Evolutionary conservation across 208 protist genomes (phyloP), one percentile per base, ranked within the genome.

Genomic region (Strigomonas culicis): DNA sequence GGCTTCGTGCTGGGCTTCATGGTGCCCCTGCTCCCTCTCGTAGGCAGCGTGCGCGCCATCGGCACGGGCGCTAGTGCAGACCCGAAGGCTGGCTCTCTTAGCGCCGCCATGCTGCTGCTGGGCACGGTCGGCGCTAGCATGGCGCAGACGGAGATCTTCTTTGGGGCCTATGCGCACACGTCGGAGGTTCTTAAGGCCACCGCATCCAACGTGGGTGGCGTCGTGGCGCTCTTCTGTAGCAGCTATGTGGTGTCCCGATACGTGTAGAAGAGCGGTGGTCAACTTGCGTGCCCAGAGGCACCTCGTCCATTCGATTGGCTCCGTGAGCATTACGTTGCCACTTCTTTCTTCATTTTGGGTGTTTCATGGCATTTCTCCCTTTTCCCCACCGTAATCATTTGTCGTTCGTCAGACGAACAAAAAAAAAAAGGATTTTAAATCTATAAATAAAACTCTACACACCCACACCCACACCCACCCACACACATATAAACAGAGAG

Each of bases 131-230:
- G 63, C 34, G 55, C 61, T 6, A 76, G 70, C 21, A 55, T 75
- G 2, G 72, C 89, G 21, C 79, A 92, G 62, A 84, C 82, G 22
- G 83, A 90, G 63, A 75, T 94, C 1, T 92, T 90, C 66, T 92
- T 84, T 60, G 88, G 88, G 8, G 77, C 84, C 11, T 94, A 94
- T 76, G 68, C 80, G 39, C 76, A 75, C 34, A 21, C 52, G 1
- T 44, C 63, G 11, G 74, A 72, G 22, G 41, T 78, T 21, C 17
- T 79, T 8, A 74, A 74, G 28, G 63, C 77, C 0, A 67, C 68
- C 21, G 31, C 73, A 6, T 70, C 66, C 11, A 90, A 89, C 60
- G 49, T 77, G 0, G 63, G 53, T 1, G 80, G 74, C 1, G 66
- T 82, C 7, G 70, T 68, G 28, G 43, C 71, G 34, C 55, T 86